These are phyloP conservation scores for Cnidoscolus chayamansa DNA, from an alignment of 441 rosid species.

Conservation along the genomic window DNA sequence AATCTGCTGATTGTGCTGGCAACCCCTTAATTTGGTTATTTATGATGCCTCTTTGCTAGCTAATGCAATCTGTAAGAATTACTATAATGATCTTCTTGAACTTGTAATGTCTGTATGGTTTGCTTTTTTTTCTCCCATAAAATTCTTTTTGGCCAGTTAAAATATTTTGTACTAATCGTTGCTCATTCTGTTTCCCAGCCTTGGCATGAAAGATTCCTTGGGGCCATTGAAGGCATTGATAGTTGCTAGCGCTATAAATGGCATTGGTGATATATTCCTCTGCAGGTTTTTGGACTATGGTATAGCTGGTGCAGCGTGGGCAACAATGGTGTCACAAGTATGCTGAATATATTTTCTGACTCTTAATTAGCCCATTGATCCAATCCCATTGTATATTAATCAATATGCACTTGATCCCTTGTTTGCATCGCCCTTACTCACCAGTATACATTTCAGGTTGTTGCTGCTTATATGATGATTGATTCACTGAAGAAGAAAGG, in stretches of 20 bases:
- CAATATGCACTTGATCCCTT: neutral
- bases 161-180: neutral
- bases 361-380: neutral
- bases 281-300: conserved; percentile 80
- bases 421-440: conserved; percentile 8
- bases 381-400: neutral
- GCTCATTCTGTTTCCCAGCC: conserved; percentile 43
- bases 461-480: conserved; percentile 92
- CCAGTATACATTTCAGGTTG: conserved; percentile 44
- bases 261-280: conserved; percentile 69
- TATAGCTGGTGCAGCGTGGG: conserved; percentile 97
- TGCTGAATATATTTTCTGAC: conserved; percentile 20
- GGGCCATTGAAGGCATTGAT: conserved; percentile 86
- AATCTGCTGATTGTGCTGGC: conserved; percentile 7
- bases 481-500: conserved; percentile 71
- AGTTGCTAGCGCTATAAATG: conserved; percentile 69
- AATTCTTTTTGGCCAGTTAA: neutral
- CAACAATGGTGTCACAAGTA: conserved; percentile 93
- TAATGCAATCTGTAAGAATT: neutral
- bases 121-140: neutral
- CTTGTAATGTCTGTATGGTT: conserved; percentile 3
- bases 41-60: conserved; percentile 4
- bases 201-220: conserved; percentile 94
- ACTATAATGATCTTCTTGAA: neutral
- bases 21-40: conserved; percentile 5